Base-by-base conservation (phyloP, 768 basidiomycete genomes). In the Trichaptum fuscoviolaceum region DNA sequence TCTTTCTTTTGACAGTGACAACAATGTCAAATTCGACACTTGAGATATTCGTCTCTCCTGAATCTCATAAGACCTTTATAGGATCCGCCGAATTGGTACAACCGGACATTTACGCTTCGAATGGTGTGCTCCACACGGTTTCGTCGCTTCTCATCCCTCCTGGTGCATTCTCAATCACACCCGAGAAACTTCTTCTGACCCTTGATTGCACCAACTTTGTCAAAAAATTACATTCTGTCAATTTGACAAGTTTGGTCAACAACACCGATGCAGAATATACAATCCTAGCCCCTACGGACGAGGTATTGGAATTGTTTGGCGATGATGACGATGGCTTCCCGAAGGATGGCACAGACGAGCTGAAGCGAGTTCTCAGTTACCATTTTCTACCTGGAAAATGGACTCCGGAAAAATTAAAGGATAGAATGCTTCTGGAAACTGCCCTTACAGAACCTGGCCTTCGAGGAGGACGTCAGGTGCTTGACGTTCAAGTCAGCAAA, bases 171-270 rank as follows among this genome's bases (percentile, higher is more conserved):
- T 81, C 86, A 67, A 78, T 95, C 58, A 99, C 96, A 4, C 91
- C 96, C 20, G 97, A 99, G 80, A 99, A 99, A 77, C 94, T 91
- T 70, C 89, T 99, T 20, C 85, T 99, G 10, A 88, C 93, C 2
- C 83, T 98, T 67, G 93, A 97, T 73, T 97, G 96, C 78, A 91
- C 92, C 1, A 84, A 84, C 34, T 99, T 99, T 75, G 92, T 99
- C 64, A 89, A 90, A 7, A 82, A 98, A 25, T 79, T 99, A 27
- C 94, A 92, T 69, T 91, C 92, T 2, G 92, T 92, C 34, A 82
- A 91, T 68, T 85, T 99, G 67, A 83, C 80, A 0, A 76, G 80
- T 59, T 81, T 92, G 68, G 83, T 93, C 77, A 92, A 92, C 68
- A 84, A 87, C 73, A 87, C 87, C 10, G 81, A 86, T 60, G 71